Evolutionary conservation across 2,329 filamentous ascomycete genomes (phyloP), one percentile per base, ranked within the genome.

Genomic region (Periglandula ipomoeae): DNA sequence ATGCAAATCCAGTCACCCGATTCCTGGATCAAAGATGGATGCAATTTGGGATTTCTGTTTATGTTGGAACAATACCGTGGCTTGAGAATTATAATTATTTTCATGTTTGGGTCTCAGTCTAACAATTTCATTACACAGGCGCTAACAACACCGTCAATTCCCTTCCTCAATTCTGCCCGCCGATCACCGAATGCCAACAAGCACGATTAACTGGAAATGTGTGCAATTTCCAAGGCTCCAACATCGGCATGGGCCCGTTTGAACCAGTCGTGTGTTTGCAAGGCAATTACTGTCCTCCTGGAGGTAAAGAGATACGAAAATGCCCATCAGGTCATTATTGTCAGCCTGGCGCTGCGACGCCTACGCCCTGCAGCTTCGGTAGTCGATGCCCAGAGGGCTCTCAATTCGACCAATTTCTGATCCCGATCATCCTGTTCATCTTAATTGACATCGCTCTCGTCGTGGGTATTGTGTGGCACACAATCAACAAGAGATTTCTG

Each of bases 321-420:
- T 79, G 76, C 46, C 74, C 73, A 0, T 51, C 61, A 8, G 74
- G 74, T 22, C 65, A 65, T 3, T 80, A 74, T 53, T 80, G 76
- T 51, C 74, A 74, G 26, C 67, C 68, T 0, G 76, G 76, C 5
- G 69, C 72, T 4, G 57, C 67, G 1, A 61, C 66, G 5, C 73
- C 76, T 2, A 72, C 69, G 3, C 70, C 71, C 10, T 80, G 76
- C 51, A 59, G 59, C 15, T 44, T 62, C 3, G 72, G 71, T 1
- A 74, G 74, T 27, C 53, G 58, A 4, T 80, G 76, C 49, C 71
- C 70, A 0, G 66, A 64, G 43, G 69, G 67, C 1, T 69, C 73
- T 3, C 55, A 57, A 1, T 67, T 59, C 41, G 65, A 78, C 48
- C 60, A 68, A 6, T 68, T 65, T 42, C 53, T 72, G 13, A 59